These are phyloP conservation scores for Marvania coccoides DNA, from an alignment of 139 green algal species.

Conservation along the genomic window DNA sequence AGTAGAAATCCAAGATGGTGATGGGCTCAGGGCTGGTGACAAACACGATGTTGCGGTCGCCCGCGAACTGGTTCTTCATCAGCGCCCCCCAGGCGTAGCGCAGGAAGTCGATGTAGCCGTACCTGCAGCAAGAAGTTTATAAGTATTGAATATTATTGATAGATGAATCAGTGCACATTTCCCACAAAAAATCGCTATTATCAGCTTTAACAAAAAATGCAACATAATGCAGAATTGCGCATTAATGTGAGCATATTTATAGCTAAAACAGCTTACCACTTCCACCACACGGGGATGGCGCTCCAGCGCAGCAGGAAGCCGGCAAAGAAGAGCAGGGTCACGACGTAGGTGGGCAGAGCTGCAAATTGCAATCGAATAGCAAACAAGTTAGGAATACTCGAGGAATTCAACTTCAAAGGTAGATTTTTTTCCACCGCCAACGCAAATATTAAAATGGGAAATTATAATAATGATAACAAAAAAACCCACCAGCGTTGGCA, in stretches of 20 bases:
- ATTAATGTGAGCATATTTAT: too few relatives aligned
- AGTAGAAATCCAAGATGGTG: constrained; percentile 57
- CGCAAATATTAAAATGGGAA: not conserved
- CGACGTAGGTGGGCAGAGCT: constrained; percentile 34
- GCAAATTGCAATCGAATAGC: constrained; percentile 1
- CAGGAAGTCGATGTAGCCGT: constrained; percentile 31
- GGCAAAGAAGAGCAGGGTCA: constrained; percentile 40
- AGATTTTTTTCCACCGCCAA: not conserved
- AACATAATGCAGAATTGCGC: too few relatives aligned
- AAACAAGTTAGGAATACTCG: not conserved
- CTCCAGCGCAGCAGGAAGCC: constrained; percentile 35
- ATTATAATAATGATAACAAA: too few relatives aligned
- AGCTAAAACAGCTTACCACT: constrained; percentile 45
- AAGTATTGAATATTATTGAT: too few relatives aligned
- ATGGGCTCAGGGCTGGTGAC: not conserved
- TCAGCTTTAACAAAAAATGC: too few relatives aligned
- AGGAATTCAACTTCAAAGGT: not conserved
- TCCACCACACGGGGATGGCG: constrained; percentile 56
- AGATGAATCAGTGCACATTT: too few relatives aligned
- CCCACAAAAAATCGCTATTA: too few relatives aligned
- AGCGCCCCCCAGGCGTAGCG: constrained; percentile 19
- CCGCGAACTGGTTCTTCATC: constrained; percentile 50
- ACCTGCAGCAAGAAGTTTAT: too few relatives aligned
- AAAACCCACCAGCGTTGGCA: constrained; percentile 71
- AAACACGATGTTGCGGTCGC: not conserved